Evolutionary conservation across 169 alveolate species (phyloP).

Genomic region (Blepharisma undulans): DNA sequence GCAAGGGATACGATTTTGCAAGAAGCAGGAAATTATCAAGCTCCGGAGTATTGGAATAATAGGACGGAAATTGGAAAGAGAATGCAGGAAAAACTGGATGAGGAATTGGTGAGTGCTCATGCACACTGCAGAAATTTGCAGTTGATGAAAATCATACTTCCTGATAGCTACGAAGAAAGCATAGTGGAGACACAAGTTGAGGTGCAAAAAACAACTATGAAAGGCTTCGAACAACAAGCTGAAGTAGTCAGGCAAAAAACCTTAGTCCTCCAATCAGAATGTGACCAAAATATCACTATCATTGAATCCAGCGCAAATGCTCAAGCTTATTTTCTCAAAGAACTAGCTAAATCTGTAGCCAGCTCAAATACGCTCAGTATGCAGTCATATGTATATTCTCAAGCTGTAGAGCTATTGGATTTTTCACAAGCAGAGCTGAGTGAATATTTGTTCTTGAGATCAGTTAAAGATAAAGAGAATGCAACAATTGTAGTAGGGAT

Average conservation of each 20-base stretch:
- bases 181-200: slow-evolving; percentile 55
- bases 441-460: neutral
- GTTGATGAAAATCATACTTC: slow-evolving; percentile 41
- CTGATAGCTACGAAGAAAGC: slow-evolving; percentile 44
- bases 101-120: neutral
- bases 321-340: slow-evolving; percentile 18
- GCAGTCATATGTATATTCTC: neutral
- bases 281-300: slow-evolving; percentile 35
- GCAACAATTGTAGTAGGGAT: neutral
- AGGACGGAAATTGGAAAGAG: slow-evolving; percentile 37
- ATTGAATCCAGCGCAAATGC: slow-evolving; percentile 50
- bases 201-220: slow-evolving; percentile 39
- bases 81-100: slow-evolving; percentile 29
- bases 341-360: neutral
- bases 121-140: slow-evolving; percentile 44
- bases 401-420: neutral
- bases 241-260: slow-evolving; percentile 40
- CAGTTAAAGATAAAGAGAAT: neutral
- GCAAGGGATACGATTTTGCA: slow-evolving; percentile 38
- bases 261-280: slow-evolving; percentile 49
- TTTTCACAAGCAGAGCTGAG: neutral
- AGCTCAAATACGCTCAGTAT: neutral
- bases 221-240: slow-evolving; percentile 51
- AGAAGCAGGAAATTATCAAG: slow-evolving; percentile 48
- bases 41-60: slow-evolving; percentile 43